Conservation (phyloP, 768 basidiomycete genomes). For the Lactarius quietus region DNA sequence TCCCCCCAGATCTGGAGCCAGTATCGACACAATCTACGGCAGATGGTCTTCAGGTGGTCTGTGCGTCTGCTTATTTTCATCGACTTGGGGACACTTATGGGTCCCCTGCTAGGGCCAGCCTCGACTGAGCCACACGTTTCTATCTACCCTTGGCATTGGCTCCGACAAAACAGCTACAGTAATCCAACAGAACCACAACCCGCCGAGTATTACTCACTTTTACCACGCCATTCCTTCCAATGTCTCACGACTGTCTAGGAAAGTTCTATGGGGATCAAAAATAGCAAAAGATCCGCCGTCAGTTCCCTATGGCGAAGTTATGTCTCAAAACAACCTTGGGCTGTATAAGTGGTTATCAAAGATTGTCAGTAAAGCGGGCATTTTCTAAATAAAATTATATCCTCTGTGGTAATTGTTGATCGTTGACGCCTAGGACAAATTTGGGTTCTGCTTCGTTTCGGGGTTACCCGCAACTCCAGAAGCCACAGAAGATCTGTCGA, state of each 20-base stretch:
- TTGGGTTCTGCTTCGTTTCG: slow-evolving; percentile 85
- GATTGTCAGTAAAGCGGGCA: slow-evolving; percentile 49
- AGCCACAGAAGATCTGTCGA: slow-evolving; percentile 74
- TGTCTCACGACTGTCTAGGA: slow-evolving; percentile 38
- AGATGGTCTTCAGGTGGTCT: slow-evolving; percentile 70
- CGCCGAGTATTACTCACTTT: slow-evolving; percentile 42
- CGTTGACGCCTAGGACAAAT: slow-evolving; percentile 57
- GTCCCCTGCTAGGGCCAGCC: slow-evolving; percentile 42
- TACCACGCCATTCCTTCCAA: background rate
- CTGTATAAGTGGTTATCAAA: slow-evolving; percentile 79
- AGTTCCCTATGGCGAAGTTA: slow-evolving; percentile 67
- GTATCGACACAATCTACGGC: slow-evolving; percentile 48
- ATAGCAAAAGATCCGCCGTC: slow-evolving; percentile 74
- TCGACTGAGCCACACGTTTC: slow-evolving; percentile 66
- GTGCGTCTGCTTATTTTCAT: slow-evolving; percentile 40
- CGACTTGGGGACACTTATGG: background rate
- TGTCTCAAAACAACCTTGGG: slow-evolving; percentile 60
- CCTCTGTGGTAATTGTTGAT: background rate
- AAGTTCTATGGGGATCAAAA: slow-evolving; percentile 76
- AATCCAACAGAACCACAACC: slow-evolving; percentile 38
- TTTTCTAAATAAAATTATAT: background rate
- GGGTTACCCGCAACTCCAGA: slow-evolving; percentile 79
- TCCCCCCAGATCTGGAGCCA: slow-evolving; percentile 71
- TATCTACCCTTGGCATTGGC: slow-evolving; percentile 84
- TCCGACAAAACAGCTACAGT: slow-evolving; percentile 75